These are phyloP conservation scores for Debaryomyces robertsiae DNA, from an alignment of 1,139 yeast genomes.

Conservation along the genomic window DNA sequence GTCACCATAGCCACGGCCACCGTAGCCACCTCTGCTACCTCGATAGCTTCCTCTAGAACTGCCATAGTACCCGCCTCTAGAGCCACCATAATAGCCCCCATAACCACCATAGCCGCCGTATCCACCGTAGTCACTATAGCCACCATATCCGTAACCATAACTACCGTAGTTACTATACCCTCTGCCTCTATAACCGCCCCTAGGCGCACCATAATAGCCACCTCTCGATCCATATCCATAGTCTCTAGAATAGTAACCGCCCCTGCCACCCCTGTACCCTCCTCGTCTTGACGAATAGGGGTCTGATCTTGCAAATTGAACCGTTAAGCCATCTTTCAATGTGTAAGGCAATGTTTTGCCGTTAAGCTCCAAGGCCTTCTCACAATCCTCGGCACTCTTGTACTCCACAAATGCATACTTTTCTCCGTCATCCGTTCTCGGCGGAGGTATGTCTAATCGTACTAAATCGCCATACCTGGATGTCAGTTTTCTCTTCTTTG, in stretches of 20 bases:
- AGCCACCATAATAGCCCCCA: constrained; percentile 32
- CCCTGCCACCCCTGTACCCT: constrained; percentile 19
- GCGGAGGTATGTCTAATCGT: constrained; percentile 72
- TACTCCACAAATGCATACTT: constrained; percentile 77
- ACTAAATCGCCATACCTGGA: constrained; percentile 62
- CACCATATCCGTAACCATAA: constrained; percentile 13
- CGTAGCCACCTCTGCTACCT: constrained; percentile 23
- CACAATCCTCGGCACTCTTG: constrained; percentile 60
- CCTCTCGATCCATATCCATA: constrained; percentile 12
- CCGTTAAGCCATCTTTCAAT: constrained; percentile 45
- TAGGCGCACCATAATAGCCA: constrained; percentile 25
- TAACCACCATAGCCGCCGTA: constrained; percentile 13
- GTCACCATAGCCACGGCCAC: constrained; percentile 15
- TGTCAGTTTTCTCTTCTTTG: constrained; percentile 2
- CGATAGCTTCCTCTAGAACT: constrained; percentile 28
- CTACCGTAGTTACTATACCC: constrained; percentile 21
- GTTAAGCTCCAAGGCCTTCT: constrained; percentile 58
- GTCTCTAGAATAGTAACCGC: constrained; percentile 18
- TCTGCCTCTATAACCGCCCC: constrained; percentile 17
- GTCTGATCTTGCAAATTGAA: constrained; percentile 61
- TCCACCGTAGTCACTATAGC: constrained; percentile 13
- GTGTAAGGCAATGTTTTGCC: constrained; percentile 47
- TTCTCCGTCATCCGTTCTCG: constrained; percentile 62
- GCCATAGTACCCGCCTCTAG: constrained; percentile 37
- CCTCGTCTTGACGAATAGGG: constrained; percentile 45